Evolutionary conservation across 2,329 filamentous ascomycete genomes (phyloP).

Genomic region (Fusarium chuoi): DNA sequence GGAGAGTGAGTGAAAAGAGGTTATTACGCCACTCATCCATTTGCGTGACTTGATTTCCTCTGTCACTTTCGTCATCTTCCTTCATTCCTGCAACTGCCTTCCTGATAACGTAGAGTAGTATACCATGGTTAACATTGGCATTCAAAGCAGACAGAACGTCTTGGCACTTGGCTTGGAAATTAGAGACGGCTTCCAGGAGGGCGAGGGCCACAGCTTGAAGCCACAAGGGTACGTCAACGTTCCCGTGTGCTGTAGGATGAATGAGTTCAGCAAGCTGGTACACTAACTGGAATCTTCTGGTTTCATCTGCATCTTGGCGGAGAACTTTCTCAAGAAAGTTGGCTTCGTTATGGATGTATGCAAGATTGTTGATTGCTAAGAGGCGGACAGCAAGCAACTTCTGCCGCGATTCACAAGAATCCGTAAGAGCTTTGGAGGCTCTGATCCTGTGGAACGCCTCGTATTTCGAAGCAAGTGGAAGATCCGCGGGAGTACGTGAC

Average conservation of each 20-base stretch:
- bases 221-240: conserved; percentile 74
- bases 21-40: conserved; percentile 91
- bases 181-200: conserved; percentile 85
- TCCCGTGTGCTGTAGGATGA: conserved; percentile 79
- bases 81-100: conserved; percentile 89
- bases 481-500: conserved; percentile 65
- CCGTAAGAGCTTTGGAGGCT: conserved; percentile 81
- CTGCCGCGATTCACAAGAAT: conserved; percentile 73
- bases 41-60: conserved; percentile 70
- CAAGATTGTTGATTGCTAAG: conserved; percentile 88
- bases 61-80: conserved; percentile 62
- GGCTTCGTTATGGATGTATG: conserved; percentile 85
- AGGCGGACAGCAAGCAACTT: conserved; percentile 83
- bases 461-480: conserved; percentile 80
- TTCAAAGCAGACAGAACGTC: conserved; percentile 93
- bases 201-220: conserved; percentile 85
- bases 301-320: conserved; percentile 88
- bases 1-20: conserved; percentile 86
- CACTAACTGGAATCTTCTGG: conserved; percentile 85
- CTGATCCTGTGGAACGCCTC: conserved; percentile 87
- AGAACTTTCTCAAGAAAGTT: conserved; percentile 89
- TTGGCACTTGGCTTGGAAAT: conserved; percentile 77
- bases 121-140: conserved; percentile 94
- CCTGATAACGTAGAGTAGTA: conserved; percentile 90
- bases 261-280: conserved; percentile 94